phyloP scores from a whole-genome alignment of 2,329 filamentous ascomycete species.

The Metarhizium humberi region DNA sequence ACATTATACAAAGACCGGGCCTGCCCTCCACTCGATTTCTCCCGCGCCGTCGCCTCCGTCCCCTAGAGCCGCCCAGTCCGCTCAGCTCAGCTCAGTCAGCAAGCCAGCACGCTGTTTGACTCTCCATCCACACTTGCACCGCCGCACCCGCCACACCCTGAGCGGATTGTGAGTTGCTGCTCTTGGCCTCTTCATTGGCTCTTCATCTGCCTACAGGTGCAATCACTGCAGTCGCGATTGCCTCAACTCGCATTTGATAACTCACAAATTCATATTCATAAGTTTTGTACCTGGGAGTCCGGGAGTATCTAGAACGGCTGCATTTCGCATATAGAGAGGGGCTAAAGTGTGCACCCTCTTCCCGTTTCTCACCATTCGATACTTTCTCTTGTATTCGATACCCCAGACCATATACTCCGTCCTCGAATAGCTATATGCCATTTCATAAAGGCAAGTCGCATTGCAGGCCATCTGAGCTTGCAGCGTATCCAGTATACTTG shows the following conservation, averaged over 20 bases:
- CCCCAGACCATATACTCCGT: neutral
- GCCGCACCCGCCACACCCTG: neutral
- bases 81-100: constrained; percentile 1
- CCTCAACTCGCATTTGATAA: neutral
- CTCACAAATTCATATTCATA: neutral
- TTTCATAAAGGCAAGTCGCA: neutral
- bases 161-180: neutral
- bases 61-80: neutral
- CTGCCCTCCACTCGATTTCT: constrained; percentile 34
- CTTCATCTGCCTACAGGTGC: neutral
- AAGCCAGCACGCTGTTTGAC: neutral
- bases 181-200: neutral
- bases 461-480: neutral
- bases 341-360: neutral
- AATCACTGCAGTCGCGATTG: neutral
- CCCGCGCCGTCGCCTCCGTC: constrained; percentile 16
- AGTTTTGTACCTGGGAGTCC: neutral
- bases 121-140: neutral
- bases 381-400: neutral
- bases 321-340: neutral
- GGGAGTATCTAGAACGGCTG: neutral
- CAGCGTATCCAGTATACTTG: neutral
- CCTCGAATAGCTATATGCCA: neutral
- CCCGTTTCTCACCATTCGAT: neutral
- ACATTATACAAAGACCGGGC: constrained; percentile 33